Evolutionary conservation across 106 monocot genomes (phyloP).

Genomic region (Dendrobium catenatum): DNA sequence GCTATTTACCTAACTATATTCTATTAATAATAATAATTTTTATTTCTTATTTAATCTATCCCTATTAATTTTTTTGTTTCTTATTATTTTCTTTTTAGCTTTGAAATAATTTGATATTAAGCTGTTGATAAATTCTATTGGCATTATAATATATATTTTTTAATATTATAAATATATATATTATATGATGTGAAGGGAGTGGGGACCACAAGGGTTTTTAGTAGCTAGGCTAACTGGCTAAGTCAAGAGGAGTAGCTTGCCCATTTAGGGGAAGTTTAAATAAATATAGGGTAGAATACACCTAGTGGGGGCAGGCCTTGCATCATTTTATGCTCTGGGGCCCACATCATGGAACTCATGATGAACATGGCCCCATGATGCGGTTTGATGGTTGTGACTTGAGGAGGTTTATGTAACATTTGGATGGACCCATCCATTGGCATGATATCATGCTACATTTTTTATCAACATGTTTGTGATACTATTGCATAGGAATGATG

Average conservation of each 20-base stretch:
- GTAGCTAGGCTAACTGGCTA: neutral
- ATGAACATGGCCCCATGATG: neutral
- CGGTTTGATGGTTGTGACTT: neutral
- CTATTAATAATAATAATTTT: too few species aligned
- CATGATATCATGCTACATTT: too few species aligned
- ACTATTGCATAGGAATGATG: too few species aligned
- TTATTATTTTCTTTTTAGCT: too few species aligned
- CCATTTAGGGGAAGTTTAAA: conserved; percentile 1
- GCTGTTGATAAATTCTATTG: too few species aligned
- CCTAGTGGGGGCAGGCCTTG: neutral
- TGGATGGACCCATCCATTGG: conserved; percentile 2
- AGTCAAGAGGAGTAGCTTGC: conserved; percentile 5
- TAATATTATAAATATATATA: too few species aligned
- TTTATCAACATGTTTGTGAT: too few species aligned
- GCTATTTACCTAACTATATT: too few species aligned
- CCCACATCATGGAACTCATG: neutral
- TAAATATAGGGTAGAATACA: neutral
- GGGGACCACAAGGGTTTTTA: neutral
- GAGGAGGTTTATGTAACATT: neutral
- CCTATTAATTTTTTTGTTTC: too few species aligned
- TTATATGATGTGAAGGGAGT: neutral
- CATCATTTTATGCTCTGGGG: conserved; percentile 5
- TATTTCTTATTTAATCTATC: too few species aligned
- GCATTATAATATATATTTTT: too few species aligned
- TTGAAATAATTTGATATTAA: too few species aligned